Evolutionary conservation across 495 filamentous ascomycete species (phyloP), one percentile per base, ranked within the genome.

Genomic region (Ascodesmis nigricans): DNA sequence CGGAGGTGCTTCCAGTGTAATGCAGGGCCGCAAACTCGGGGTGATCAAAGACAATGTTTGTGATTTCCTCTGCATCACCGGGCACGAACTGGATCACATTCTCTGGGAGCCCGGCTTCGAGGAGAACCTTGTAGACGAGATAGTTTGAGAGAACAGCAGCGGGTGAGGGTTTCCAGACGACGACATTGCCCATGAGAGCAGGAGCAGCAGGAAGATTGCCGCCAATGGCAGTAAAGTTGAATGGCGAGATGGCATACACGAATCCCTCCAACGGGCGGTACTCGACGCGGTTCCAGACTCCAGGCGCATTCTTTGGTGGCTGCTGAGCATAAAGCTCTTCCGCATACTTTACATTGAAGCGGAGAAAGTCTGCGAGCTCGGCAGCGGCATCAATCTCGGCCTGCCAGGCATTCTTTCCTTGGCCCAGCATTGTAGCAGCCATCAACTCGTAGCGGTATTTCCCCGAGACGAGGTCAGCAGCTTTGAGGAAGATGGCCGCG

Each of bases 361-460:
- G 65, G 45, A 95, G 63, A 59, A 95, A 95, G 54, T 95, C 83
- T 43, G 66, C 71, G 26, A 91, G 58, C 62, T 95, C 83, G 1
- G 84, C 84, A 3, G 84, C 83, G 16, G 84, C 70, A 56, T 93
- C 82, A 44, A 93, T 91, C 66, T 93, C 82, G 13, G 82, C 82
- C 54, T 93, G 82, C 79, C 79, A 91, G 16, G 76, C 77, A 55
- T 91, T 91, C 65, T 93, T 93, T 42, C 82, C 82, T 55, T 93
- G 82, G 20, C 82, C 82, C 15, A 91, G 63, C 66, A 93, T 91
- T 5, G 82, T 93, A 23, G 80, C 66, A 4, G 83, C 82, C 75
- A 91, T 83, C 36, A 93, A 61, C 39, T 87, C 77, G 53, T 90
- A 90, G 45, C 82, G 68, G 59, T 93, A 91, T 56, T 91, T 91